These are phyloP conservation scores for Xylaria arbuscula DNA, from an alignment of 2,329 filamentous ascomycete genomes.

Conservation along the genomic window DNA sequence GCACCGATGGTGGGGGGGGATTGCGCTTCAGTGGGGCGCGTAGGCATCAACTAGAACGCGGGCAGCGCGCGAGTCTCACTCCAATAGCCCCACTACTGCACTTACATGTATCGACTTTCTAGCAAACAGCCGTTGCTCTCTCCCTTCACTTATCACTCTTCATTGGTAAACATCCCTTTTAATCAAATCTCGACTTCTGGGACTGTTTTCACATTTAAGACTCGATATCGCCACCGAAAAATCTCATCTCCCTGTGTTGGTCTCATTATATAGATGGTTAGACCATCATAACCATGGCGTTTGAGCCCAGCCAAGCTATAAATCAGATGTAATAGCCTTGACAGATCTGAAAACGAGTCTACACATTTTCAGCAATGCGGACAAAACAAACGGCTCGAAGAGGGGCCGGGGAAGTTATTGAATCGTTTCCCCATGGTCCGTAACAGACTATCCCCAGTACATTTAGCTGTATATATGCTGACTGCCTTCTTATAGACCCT, in stretches of 20 bases:
- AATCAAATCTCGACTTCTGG: not conserved
- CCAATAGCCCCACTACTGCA: too few relatives aligned
- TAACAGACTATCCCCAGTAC: not conserved
- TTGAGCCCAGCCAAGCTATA: not conserved
- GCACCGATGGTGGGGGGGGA: too few relatives aligned
- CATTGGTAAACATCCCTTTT: not conserved
- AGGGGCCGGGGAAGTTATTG: not conserved
- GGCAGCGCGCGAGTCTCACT: too few relatives aligned
- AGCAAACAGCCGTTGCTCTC: not conserved
- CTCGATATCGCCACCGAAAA: not conserved
- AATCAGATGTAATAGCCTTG: not conserved
- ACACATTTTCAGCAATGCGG: not conserved
- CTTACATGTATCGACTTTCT: too few relatives aligned
- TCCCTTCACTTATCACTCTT: not conserved
- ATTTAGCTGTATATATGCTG: constrained; percentile 2
- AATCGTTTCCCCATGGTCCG: constrained; percentile 18
- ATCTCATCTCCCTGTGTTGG: not conserved
- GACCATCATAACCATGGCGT: not conserved
- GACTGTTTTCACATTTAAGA: not conserved
- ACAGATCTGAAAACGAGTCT: not conserved
- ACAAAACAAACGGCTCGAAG: not conserved
- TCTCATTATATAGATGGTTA: not conserved
- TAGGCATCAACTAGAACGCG: not conserved
- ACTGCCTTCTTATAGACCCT: constrained; percentile 30
- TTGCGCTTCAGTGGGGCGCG: too few relatives aligned